Evolutionary conservation across 2,329 filamentous ascomycete species (phyloP).

Genomic region (Penicillium sp.): DNA sequence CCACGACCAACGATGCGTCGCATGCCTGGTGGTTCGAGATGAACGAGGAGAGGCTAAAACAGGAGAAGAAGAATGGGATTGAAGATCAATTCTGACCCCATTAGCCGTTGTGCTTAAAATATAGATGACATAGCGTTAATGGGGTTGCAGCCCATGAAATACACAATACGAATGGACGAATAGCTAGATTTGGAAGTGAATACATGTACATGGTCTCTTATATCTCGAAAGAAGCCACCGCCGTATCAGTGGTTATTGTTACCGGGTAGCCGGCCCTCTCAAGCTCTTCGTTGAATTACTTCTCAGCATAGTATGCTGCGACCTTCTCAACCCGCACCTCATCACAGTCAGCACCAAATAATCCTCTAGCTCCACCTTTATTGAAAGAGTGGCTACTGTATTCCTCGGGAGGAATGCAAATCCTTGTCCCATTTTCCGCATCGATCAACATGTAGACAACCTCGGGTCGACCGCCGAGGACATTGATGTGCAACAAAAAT

Average conservation of each 20-base stretch:
- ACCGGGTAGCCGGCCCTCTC: not conserved
- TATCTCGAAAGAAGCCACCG: not conserved
- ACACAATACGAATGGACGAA: not conserved
- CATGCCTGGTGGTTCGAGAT: conserved; percentile 60
- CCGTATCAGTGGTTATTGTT: not conserved
- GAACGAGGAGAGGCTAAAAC: conserved; percentile 39
- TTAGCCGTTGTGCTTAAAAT: not conserved
- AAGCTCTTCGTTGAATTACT: not conserved
- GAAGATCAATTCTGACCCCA: conserved; percentile 2
- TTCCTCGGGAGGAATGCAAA: not conserved
- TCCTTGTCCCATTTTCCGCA: not conserved
- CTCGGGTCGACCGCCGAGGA: not conserved
- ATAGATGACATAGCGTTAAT: not conserved
- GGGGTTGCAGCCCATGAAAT: not conserved
- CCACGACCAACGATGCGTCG: conserved; percentile 46
- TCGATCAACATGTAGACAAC: not conserved
- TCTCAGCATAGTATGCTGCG: not conserved
- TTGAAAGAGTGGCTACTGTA: not conserved
- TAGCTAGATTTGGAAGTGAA: not conserved
- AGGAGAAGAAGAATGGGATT: conserved; percentile 36
- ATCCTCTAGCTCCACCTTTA: not conserved
- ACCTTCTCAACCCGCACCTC: not conserved
- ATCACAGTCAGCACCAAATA: not conserved
- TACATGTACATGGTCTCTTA: not conserved
- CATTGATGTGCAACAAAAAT: not conserved